Evolutionary conservation across 2,329 filamentous ascomycete genomes (phyloP).

Genomic region (Tolypocladium ovalisporum): DNA sequence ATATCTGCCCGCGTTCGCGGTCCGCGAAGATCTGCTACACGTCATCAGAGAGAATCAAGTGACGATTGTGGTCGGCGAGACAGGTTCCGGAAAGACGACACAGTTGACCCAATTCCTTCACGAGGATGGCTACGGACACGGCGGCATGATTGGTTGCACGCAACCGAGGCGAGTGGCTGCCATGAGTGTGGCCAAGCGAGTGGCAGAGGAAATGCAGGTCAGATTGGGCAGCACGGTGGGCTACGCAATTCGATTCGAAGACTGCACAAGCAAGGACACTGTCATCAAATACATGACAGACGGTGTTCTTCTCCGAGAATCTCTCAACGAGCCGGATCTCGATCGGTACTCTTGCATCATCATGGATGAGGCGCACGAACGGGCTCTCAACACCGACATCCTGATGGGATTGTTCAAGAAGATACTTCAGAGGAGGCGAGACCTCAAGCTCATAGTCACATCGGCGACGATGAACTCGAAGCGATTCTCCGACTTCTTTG

Average conservation of each 20-base stretch:
- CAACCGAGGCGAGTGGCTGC: conserved; percentile 93
- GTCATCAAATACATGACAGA: conserved; percentile 99
- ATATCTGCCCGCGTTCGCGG: conserved; percentile 89
- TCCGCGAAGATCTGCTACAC: conserved; percentile 81
- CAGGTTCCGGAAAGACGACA: conserved; percentile 94
- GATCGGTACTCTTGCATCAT: conserved; percentile 97
- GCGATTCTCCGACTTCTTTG: conserved; percentile 90
- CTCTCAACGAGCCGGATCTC: conserved; percentile 80
- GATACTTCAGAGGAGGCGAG: conserved; percentile 76
- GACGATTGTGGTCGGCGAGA: conserved; percentile 92
- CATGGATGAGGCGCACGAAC: conserved; percentile 98
- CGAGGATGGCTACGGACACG: conserved; percentile 84
- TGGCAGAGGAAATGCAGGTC: conserved; percentile 97
- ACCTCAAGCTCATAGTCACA: conserved; percentile 93
- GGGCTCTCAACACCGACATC: conserved; percentile 92
- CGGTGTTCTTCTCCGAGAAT: conserved; percentile 86
- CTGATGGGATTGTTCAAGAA: conserved; percentile 98
- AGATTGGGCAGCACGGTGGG: conserved; percentile 79
- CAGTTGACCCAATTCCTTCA: conserved; percentile 93
- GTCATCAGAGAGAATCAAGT: conserved; percentile 97
- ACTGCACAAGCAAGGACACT: conserved; percentile 92
- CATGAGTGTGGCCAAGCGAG: conserved; percentile 98
- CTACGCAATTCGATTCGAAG: conserved; percentile 96
- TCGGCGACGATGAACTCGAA: conserved; percentile 98
- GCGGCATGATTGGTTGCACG: conserved; percentile 90